Percentiles rank a stretch among this genome's conserved stretches.
Conservation (phyloP, 1,284 basidiomycete species). For the Rhizoctonia solani region DNA sequence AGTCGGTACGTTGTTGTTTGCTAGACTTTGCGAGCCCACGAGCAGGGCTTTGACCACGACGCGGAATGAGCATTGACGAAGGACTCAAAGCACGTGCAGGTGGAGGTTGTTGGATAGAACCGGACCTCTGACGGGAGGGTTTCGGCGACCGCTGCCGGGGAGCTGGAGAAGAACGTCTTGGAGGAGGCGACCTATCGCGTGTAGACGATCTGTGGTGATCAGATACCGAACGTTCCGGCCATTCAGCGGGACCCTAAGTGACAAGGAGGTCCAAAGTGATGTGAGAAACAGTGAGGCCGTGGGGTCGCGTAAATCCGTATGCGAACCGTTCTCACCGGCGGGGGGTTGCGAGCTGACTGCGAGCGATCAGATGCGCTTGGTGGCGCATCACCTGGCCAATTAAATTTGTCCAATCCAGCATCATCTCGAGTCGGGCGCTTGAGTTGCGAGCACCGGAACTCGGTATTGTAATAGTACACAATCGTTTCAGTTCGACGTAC, state of each 20-base stretch:
- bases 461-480: constrained; percentile 28
- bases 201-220: not conserved
- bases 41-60: constrained; percentile 26
- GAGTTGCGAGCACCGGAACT: constrained; percentile 16
- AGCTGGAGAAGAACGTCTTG: not conserved
- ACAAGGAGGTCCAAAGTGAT: constrained; percentile 17
- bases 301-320: constrained; percentile 31
- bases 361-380: not conserved
- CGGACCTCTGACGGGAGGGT: not conserved
- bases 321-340: constrained; percentile 36
- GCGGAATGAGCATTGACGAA: constrained; percentile 25
- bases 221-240: constrained; percentile 17
- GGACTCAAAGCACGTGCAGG: constrained; percentile 28
- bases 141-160: constrained; percentile 1
- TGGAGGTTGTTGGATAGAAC: not conserved
- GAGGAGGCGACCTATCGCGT: constrained; percentile 2
- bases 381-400: constrained; percentile 21
- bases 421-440: constrained; percentile 26
- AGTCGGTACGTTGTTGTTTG: not conserved
- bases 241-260: constrained; percentile 15
- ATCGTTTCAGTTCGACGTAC: constrained; percentile 22
- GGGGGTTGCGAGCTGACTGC: constrained; percentile 27
- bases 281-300: constrained; percentile 32
- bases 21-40: constrained; percentile 20
- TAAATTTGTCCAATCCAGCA: constrained; percentile 13